These are phyloP conservation scores for Grosmannia serpens DNA, from an alignment of 2,329 filamentous ascomycete genomes.

Conservation along the genomic window DNA sequence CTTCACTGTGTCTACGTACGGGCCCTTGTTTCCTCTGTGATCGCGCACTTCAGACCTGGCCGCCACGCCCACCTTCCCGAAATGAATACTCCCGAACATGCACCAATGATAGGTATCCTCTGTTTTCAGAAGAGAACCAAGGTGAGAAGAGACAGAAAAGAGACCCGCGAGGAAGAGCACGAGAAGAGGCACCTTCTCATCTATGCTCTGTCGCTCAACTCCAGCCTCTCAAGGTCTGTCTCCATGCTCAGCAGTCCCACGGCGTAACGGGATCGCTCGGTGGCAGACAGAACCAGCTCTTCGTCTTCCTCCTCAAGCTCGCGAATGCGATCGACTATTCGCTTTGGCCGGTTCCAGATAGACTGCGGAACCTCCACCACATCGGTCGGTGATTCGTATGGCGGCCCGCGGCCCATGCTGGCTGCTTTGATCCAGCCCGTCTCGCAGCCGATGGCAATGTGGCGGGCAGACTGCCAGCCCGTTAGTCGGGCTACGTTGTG, in stretches of 20 bases:
- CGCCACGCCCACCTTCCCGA: too few species aligned
- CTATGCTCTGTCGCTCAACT: slow-evolving; percentile 30
- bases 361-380: slow-evolving; percentile 24
- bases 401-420: slow-evolving; percentile 62
- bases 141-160: neutral
- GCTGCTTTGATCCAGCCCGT: slow-evolving; percentile 69
- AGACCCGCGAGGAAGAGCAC: neutral
- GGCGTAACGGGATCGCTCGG: slow-evolving; percentile 59
- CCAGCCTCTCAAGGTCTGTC: slow-evolving; percentile 56
- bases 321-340: slow-evolving; percentile 39
- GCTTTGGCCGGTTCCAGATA: slow-evolving; percentile 38
- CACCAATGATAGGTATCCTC: too few species aligned
- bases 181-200: neutral
- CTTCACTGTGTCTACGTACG: neutral
- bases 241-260: slow-evolving; percentile 71
- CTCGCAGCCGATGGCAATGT: slow-evolving; percentile 78
- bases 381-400: slow-evolving; percentile 45
- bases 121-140: neutral
- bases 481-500: slow-evolving; percentile 67
- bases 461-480: slow-evolving; percentile 74
- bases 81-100: too few species aligned
- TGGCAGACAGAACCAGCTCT: slow-evolving; percentile 47
- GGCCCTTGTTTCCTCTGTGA: neutral
- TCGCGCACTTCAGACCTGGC: neutral
- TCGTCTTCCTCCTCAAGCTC: slow-evolving; percentile 30